Evolutionary conservation across 2,329 filamentous ascomycete species (phyloP).

Genomic region (Clarireedia hainanense): DNA sequence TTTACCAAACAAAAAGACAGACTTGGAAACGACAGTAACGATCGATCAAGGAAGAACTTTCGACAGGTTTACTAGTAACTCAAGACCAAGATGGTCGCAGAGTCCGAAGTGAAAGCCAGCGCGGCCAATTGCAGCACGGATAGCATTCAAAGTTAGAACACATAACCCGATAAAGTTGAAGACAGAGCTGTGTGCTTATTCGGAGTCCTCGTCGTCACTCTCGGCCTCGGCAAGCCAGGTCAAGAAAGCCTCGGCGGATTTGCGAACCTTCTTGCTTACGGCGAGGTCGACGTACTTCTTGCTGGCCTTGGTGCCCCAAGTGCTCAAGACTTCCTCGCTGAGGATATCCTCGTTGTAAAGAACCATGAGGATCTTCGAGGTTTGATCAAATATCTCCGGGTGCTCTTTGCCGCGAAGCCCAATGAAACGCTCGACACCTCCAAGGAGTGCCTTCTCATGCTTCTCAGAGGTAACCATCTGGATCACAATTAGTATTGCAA

Average conservation of each 20-base stretch:
- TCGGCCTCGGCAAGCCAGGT: slow-evolving; percentile 88
- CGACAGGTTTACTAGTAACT: no score
- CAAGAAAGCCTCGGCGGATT: slow-evolving; percentile 88
- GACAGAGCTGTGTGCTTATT: slow-evolving; percentile 34
- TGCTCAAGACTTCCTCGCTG: slow-evolving; percentile 78
- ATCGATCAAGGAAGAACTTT: background rate
- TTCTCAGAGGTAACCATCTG: slow-evolving; percentile 81
- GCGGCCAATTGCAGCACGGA: background rate
- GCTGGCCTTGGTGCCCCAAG: slow-evolving; percentile 91
- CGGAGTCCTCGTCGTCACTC: slow-evolving; percentile 57
- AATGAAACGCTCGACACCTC: slow-evolving; percentile 89
- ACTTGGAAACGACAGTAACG: background rate
- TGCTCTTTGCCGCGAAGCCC: slow-evolving; percentile 63
- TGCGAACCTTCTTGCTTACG: slow-evolving; percentile 91
- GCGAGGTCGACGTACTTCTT: slow-evolving; percentile 94
- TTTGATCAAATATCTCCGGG: slow-evolving; percentile 66
- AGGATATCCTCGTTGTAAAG: slow-evolving; percentile 89
- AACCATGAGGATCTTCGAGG: slow-evolving; percentile 80
- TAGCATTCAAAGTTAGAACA: background rate
- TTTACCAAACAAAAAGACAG: slow-evolving; percentile 1
- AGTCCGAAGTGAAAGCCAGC: no score
- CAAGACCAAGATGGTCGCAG: no score
- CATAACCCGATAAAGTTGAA: background rate
- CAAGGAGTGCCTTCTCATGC: slow-evolving; percentile 91
- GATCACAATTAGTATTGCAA: background rate